phyloP scores from a whole-genome alignment of 2,329 filamentous ascomycete genomes.

The Curvularia lunata region DNA sequence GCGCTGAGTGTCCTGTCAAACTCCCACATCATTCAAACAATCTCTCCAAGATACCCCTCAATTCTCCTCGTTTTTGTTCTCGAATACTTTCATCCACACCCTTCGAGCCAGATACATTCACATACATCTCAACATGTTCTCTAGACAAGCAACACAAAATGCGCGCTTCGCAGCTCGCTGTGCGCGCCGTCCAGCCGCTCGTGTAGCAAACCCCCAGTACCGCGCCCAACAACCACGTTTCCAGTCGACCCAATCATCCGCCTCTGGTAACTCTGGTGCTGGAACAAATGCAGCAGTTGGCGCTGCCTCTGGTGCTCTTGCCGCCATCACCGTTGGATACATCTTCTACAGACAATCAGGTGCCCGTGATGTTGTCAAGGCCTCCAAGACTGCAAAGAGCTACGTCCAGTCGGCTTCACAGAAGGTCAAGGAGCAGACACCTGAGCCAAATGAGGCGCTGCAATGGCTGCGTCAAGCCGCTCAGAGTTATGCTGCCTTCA shows the following conservation, averaged over 20 bases:
- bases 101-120: constrained; percentile 12
- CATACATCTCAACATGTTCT: constrained; percentile 32
- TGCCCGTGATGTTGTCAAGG: constrained; percentile 55
- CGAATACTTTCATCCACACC: not conserved
- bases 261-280: constrained; percentile 29
- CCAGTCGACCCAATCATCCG: constrained; percentile 40
- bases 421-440: constrained; percentile 67
- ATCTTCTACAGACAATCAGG: constrained; percentile 62
- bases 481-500: constrained; percentile 72
- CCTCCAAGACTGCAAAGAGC: constrained; percentile 62
- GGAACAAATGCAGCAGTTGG: constrained; percentile 54
- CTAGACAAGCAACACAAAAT: constrained; percentile 43
- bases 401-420: constrained; percentile 67
- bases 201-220: constrained; percentile 34
- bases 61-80: constrained; percentile 6
- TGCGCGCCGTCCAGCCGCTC: constrained; percentile 36
- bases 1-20: constrained; percentile 5
- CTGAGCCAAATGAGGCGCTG: constrained; percentile 70
- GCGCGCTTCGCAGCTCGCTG: constrained; percentile 39
- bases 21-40: constrained; percentile 2
- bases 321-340: constrained; percentile 58
- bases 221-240: constrained; percentile 41
- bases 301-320: constrained; percentile 57
- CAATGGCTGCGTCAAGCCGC: constrained; percentile 69
- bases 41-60: constrained; percentile 12